Conservation (phyloP, 2,329 filamentous ascomycete species). For the Sphaceloma murrayae region DNA sequence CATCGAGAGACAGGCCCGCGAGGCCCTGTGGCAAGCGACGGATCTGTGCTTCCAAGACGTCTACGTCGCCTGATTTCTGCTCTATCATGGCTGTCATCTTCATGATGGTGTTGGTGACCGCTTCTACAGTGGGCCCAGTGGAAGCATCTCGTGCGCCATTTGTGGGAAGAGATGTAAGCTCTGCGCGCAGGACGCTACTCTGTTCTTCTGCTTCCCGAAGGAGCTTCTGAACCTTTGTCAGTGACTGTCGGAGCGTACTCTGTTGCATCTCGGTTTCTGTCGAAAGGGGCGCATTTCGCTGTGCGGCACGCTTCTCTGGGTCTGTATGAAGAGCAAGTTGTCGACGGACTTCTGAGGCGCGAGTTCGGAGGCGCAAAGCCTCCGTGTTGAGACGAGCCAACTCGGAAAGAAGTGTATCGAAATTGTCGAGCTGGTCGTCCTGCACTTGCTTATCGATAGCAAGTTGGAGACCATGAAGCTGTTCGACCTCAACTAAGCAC, state of each 20-base stretch:
- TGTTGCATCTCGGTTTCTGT: conserved; percentile 78
- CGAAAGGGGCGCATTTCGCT: conserved; percentile 64
- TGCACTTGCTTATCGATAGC: conserved; percentile 58
- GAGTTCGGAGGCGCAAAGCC: conserved; percentile 60
- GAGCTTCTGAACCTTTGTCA: conserved; percentile 61
- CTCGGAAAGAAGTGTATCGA: conserved; percentile 57
- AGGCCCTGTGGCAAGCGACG: conserved; percentile 48
- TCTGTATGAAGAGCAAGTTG: conserved; percentile 63
- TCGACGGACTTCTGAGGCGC: conserved; percentile 68
- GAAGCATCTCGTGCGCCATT: conserved; percentile 41
- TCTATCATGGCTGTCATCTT: conserved; percentile 92
- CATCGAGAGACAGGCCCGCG: conserved; percentile 24
- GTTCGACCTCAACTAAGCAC: conserved; percentile 65
- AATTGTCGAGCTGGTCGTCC: conserved; percentile 56
- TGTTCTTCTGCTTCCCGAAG: conserved; percentile 72
- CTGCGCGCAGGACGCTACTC: conserved; percentile 67
- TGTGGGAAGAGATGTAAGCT: conserved; percentile 49
- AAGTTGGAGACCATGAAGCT: conserved; percentile 44
- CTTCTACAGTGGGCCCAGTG: conserved; percentile 71
- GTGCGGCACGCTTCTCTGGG: conserved; percentile 54
- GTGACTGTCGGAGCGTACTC: conserved; percentile 68
- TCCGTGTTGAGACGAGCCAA: conserved; percentile 62
- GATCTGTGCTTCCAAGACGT: conserved; percentile 80
- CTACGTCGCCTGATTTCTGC: conserved; percentile 81
- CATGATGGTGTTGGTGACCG: conserved; percentile 78